Percentiles rank a stretch among this genome's conserved stretches.
Conservation (phyloP, 192 early-diverging fungal genomes). For the Podila clonocystis region DNA sequence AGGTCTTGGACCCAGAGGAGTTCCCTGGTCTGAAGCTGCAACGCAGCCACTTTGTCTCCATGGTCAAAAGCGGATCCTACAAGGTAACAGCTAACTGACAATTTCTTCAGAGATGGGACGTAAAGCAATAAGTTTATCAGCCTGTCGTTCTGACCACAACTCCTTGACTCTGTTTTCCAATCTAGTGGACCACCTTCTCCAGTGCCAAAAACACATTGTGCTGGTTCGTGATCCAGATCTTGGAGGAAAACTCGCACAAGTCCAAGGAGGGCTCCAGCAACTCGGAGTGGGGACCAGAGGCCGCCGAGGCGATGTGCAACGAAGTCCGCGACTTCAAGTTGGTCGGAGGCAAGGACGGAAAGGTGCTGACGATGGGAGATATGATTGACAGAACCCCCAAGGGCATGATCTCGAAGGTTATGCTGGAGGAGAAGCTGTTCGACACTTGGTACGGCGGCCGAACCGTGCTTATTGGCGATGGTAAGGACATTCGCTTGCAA, state of each 20-base stretch:
- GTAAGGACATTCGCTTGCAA: conserved; percentile 3
- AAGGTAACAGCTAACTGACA: background rate
- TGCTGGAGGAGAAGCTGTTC: conserved; percentile 40
- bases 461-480: conserved; percentile 30
- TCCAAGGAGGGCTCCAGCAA: background rate
- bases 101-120: background rate
- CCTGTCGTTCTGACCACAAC: background rate
- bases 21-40: background rate
- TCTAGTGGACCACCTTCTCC: conserved; percentile 15
- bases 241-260: background rate
- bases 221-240: conserved; percentile 8
- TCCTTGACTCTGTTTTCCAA: background rate
- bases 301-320: conserved; percentile 1
- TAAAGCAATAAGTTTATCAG: too few species aligned
- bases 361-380: conserved; percentile 17
- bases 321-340: conserved; percentile 10
- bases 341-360: conserved; percentile 12
- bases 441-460: conserved; percentile 32
- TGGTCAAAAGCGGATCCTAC: background rate
- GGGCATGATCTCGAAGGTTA: conserved; percentile 30
- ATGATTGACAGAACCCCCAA: conserved; percentile 27
- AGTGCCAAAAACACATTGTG: background rate
- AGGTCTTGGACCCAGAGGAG: conserved; percentile 1
- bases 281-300: conserved; percentile 12
- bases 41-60: background rate